Evolutionary conservation across 108 stramenopile genomes (phyloP).

Genomic region (Fragilariopsis cylindrus): DNA sequence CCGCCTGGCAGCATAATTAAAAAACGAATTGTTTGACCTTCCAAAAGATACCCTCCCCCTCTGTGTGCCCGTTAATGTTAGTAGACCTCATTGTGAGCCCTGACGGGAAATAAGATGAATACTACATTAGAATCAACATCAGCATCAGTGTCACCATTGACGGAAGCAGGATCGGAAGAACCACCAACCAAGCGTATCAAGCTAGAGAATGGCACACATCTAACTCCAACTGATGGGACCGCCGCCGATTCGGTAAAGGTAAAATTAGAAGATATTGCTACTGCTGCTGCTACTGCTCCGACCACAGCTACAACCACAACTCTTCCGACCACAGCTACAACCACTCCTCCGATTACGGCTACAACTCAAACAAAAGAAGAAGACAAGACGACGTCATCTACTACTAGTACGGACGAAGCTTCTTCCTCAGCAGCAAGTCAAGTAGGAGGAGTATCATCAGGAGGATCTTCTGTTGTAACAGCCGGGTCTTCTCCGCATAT

Average conservation of each 20-base stretch:
- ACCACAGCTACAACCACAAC: neutral
- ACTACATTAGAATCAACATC: too few relatives aligned
- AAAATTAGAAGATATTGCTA: neutral
- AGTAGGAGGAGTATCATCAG: too few relatives aligned
- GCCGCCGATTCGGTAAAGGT: neutral
- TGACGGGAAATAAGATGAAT: too few relatives aligned
- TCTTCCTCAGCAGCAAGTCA: neutral
- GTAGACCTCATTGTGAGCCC: too few relatives aligned
- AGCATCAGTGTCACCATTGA: too few relatives aligned
- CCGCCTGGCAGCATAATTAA: too few relatives aligned
- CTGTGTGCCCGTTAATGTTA: too few relatives aligned
- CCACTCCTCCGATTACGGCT: neutral
- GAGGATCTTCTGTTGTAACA: neutral
- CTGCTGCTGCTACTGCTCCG: neutral
- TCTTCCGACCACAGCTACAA: neutral
- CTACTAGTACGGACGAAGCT: conserved; percentile 1
- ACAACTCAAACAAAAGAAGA: neutral
- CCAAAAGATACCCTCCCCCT: too few relatives aligned
- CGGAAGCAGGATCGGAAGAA: neutral
- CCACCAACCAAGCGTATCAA: conserved; percentile 31
- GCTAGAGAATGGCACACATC: conserved; percentile 9
- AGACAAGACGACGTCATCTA: neutral
- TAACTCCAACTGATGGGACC: neutral
- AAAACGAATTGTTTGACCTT: too few relatives aligned
- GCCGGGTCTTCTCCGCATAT: neutral